A percentile compares a stretch with the other conserved stretches of the same genome.
Conservation (phyloP, 164 flowering plant genomes). For the Nelumbo lutea region DNA sequence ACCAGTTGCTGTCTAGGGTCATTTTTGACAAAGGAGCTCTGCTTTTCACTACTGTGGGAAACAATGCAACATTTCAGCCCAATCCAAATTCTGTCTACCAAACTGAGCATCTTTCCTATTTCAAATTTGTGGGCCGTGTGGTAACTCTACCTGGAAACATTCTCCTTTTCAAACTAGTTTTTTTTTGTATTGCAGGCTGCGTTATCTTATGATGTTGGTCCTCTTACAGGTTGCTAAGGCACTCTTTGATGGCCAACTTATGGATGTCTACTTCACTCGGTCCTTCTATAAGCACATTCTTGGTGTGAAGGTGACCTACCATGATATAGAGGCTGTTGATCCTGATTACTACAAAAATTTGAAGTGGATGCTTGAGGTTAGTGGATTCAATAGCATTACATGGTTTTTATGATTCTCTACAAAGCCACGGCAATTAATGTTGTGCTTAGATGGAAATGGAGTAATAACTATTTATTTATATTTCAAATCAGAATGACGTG, state of each 20-base stretch:
- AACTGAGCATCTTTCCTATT: conserved; percentile 95
- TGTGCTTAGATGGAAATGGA: not conserved
- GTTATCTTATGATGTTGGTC: not conserved
- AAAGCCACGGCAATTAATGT: not conserved
- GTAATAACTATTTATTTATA: not conserved
- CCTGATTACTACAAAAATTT: conserved; percentile 95
- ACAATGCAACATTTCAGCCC: conserved; percentile 88
- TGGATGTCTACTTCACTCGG: conserved; percentile 93
- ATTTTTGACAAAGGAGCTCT: conserved; percentile 93
- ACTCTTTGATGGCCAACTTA: conserved; percentile 88
- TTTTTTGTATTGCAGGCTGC: not conserved
- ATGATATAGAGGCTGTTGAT: conserved; percentile 96
- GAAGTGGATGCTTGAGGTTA: conserved; percentile 97
- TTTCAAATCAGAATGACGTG: conserved; percentile 71
- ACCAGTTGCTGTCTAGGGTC: conserved; percentile 85
- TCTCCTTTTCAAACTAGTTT: not conserved
- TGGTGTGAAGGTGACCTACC: conserved; percentile 94
- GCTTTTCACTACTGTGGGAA: conserved; percentile 97
- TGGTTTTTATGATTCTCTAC: not conserved
- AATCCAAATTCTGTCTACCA: conserved; percentile 96
- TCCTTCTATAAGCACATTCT: conserved; percentile 97
- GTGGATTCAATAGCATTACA: conserved; percentile 10
- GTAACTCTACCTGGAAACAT: conserved; percentile 31
- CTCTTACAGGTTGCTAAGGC: conserved; percentile 85
- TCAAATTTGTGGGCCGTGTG: conserved; percentile 97